These are phyloP conservation scores for Scheffersomyces quercinus DNA, from an alignment of 1,139 yeast genomes.

Conservation along the genomic window DNA sequence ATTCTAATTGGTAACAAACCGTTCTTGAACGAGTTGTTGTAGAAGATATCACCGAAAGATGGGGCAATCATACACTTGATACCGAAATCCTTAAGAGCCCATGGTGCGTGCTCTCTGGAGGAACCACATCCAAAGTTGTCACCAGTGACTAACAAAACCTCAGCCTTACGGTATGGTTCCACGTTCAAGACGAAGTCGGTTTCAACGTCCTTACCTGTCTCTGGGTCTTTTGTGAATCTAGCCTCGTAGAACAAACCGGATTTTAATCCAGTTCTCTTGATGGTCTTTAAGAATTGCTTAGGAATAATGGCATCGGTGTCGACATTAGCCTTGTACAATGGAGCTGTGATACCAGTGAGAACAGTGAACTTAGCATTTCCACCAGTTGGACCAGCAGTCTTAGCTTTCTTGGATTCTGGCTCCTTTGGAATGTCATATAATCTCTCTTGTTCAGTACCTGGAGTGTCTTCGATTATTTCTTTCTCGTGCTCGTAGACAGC, in stretches of 20 bases:
- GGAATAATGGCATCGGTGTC: conserved; percentile 99
- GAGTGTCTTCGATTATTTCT: conserved; percentile 46
- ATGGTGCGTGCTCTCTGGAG: conserved; percentile 98
- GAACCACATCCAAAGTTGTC: conserved; percentile 99
- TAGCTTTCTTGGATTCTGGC: conserved; percentile 33
- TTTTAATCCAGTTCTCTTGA: conserved; percentile 91
- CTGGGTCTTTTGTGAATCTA: conserved; percentile 67
- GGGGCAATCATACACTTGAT: conserved; percentile 95
- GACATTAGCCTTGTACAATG: conserved; percentile 89
- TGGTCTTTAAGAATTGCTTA: conserved; percentile 94
- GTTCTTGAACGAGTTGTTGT: conserved; percentile 94
- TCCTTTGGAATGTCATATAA: conserved; percentile 60
- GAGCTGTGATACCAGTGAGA: conserved; percentile 87
- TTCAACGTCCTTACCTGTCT: conserved; percentile 70
- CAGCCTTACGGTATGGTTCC: conserved; percentile 76
- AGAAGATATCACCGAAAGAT: conserved; percentile 96
- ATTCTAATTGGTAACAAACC: conserved; percentile 90
- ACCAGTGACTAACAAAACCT: conserved; percentile 88
- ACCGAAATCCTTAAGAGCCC: conserved; percentile 98
- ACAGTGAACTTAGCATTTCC: conserved; percentile 78
- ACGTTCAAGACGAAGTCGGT: conserved; percentile 89
- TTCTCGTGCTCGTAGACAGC: conserved; percentile 74
- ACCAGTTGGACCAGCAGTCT: conserved; percentile 30
- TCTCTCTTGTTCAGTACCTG: conserved; percentile 46
- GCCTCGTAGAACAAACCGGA: conserved; percentile 89